These are phyloP conservation scores for Hymenoscyphus infarciens DNA, from an alignment of 2,329 filamentous ascomycete species.

Conservation along the genomic window DNA sequence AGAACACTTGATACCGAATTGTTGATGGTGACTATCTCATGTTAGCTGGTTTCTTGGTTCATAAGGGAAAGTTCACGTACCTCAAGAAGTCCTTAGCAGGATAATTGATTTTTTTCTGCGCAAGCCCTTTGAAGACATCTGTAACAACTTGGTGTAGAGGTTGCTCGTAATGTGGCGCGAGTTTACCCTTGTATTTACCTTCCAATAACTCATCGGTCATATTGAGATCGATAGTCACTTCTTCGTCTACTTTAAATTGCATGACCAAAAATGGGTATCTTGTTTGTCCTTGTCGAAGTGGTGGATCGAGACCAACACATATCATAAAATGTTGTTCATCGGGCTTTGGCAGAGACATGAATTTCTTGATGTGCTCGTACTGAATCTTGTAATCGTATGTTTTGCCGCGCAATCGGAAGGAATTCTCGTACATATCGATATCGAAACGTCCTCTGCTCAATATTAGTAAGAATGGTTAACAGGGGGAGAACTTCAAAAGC, in stretches of 20 bases:
- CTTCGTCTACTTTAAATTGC: conserved; percentile 97
- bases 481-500: conserved; percentile 24
- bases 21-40: conserved; percentile 70
- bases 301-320: conserved; percentile 89
- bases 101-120: conserved; percentile 90
- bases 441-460: conserved; percentile 86
- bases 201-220: conserved; percentile 87
- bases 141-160: conserved; percentile 91
- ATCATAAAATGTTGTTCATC: conserved; percentile 96
- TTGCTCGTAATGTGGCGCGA: conserved; percentile 86
- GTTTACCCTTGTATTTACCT: conserved; percentile 82
- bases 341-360: conserved; percentile 97
- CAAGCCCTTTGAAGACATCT: conserved; percentile 90
- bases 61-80: conserved; percentile 39
- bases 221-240: conserved; percentile 94
- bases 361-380: conserved; percentile 97
- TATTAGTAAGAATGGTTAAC: conserved; percentile 26
- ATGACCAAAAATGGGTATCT: conserved; percentile 98
- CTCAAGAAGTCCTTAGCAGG: conserved; percentile 92
- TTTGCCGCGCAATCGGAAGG: conserved; percentile 94
- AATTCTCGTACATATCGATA: conserved; percentile 98
- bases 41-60: conserved; percentile 23
- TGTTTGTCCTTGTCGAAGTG: conserved; percentile 93
- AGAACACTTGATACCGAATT: conserved; percentile 97
- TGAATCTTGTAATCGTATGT: conserved; percentile 99